Conservation (phyloP, 768 basidiomycete species). For the Phlebiopsis flavidoalba region DNA sequence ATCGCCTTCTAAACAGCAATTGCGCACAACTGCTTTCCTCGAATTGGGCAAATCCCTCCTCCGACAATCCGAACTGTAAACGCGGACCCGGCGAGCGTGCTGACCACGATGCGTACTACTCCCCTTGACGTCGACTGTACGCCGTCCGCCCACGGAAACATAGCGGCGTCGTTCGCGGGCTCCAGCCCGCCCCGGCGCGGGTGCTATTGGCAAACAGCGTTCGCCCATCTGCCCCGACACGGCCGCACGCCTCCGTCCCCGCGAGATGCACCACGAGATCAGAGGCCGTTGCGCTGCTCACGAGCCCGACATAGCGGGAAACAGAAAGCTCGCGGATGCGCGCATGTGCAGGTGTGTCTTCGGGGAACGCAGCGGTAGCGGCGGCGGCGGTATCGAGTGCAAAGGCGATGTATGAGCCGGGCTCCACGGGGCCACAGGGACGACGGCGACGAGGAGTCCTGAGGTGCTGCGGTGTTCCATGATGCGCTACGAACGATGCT, state of each 20-base stretch:
- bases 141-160: slow-evolving; percentile 20
- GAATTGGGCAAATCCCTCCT: slow-evolving; percentile 19
- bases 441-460: not conserved
- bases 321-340: slow-evolving; percentile 7
- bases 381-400: slow-evolving; percentile 12
- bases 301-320: slow-evolving; percentile 21
- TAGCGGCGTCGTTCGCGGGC: not conserved
- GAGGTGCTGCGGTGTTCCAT: not conserved
- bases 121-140: slow-evolving; percentile 24
- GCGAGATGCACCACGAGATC: not conserved
- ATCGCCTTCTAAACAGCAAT: not conserved
- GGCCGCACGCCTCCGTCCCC: not conserved
- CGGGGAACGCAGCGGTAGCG: not conserved
- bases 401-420: slow-evolving; percentile 18
- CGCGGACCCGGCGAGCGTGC: slow-evolving; percentile 14
- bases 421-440: not conserved
- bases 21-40: slow-evolving; percentile 13
- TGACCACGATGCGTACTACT: slow-evolving; percentile 16
- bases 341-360: not conserved
- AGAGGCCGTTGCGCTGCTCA: slow-evolving; percentile 12
- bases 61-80: slow-evolving; percentile 19
- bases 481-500: not conserved
- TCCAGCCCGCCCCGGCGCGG: not conserved
- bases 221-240: not conserved
- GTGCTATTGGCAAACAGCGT: not conserved